Percentiles rank a stretch among this genome's conserved stretches.
Conservation (phyloP, 495 filamentous ascomycete genomes). For the Poronia punctata region DNA sequence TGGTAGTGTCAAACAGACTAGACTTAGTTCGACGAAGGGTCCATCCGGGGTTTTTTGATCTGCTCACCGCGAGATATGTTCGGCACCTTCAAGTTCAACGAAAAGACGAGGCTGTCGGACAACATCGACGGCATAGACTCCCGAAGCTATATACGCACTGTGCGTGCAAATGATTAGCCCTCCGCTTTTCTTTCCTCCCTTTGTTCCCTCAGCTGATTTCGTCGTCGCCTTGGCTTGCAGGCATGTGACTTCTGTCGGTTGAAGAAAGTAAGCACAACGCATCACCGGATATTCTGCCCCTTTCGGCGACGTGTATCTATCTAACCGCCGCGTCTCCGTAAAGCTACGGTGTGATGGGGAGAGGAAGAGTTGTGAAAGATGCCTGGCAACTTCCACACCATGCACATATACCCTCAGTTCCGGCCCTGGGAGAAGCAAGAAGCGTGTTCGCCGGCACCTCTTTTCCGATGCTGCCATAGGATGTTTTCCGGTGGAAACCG, state of each 20-base stretch:
- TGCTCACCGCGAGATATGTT: background rate
- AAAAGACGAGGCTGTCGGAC: background rate
- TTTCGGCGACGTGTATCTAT: background rate
- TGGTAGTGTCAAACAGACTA: no score
- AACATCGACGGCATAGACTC: background rate
- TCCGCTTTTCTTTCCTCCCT: background rate
- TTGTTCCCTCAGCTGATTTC: background rate
- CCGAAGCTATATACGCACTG: background rate
- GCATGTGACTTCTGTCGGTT: constrained; percentile 1
- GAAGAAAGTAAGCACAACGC: background rate
- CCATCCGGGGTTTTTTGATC: background rate
- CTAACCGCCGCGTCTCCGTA: background rate
- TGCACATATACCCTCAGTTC: background rate
- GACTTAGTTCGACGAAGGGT: no score
- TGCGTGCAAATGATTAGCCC: no score
- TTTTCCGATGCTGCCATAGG: background rate
- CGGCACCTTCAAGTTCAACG: constrained; percentile 3
- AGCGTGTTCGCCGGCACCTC: background rate
- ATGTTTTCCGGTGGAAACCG: background rate
- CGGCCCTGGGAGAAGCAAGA: background rate
- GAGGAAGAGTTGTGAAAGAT: background rate
- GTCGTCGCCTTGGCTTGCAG: background rate
- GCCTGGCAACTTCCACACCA: background rate
- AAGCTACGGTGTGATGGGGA: background rate
- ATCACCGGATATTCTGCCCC: background rate